These are phyloP conservation scores for Neofusicoccum parvum DNA, from an alignment of 2,329 filamentous ascomycete species.

Conservation along the genomic window DNA sequence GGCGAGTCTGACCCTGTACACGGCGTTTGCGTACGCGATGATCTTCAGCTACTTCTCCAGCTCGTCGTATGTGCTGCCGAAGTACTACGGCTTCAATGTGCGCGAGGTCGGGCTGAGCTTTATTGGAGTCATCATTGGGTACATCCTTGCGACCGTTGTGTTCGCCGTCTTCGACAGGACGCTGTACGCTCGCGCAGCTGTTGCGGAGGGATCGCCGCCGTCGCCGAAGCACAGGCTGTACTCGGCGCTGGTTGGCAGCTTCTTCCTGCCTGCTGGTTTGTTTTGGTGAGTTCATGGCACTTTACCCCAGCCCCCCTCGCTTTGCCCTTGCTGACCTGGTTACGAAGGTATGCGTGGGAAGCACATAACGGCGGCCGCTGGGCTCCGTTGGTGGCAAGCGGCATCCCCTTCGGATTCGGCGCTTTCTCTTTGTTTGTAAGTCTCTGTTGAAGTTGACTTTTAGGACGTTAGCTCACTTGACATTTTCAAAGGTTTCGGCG, in stretches of 20 bases:
- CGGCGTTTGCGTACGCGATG: slow-evolving; percentile 37
- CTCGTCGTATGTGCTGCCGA: slow-evolving; percentile 37
- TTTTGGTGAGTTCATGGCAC: slow-evolving; percentile 52
- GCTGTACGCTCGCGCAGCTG: slow-evolving; percentile 32
- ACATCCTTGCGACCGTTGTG: slow-evolving; percentile 31
- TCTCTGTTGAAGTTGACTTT: slow-evolving; percentile 4
- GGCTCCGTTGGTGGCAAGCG: slow-evolving; percentile 54
- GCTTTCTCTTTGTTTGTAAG: slow-evolving; percentile 63
- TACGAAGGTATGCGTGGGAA: slow-evolving; percentile 54
- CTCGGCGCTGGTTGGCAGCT: slow-evolving; percentile 60
- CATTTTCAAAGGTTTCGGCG: not conserved
- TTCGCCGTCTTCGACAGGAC: slow-evolving; percentile 38
- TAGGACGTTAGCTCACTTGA: not conserved
- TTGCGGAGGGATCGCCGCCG: slow-evolving; percentile 27
- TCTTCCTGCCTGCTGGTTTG: slow-evolving; percentile 55
- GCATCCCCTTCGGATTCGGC: slow-evolving; percentile 61
- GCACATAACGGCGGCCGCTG: slow-evolving; percentile 51
- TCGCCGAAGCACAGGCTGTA: slow-evolving; percentile 62
- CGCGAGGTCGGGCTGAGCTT: slow-evolving; percentile 38
- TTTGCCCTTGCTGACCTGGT: not conserved
- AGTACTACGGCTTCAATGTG: slow-evolving; percentile 32
- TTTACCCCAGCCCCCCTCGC: no score
- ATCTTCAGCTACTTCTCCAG: slow-evolving; percentile 41
- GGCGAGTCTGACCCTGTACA: slow-evolving; percentile 39
- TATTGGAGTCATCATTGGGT: slow-evolving; percentile 37